Evolutionary conservation across 345 rosid genomes (phyloP), one percentile per base, ranked within the genome.

Genomic region (Citrus unshiu): DNA sequence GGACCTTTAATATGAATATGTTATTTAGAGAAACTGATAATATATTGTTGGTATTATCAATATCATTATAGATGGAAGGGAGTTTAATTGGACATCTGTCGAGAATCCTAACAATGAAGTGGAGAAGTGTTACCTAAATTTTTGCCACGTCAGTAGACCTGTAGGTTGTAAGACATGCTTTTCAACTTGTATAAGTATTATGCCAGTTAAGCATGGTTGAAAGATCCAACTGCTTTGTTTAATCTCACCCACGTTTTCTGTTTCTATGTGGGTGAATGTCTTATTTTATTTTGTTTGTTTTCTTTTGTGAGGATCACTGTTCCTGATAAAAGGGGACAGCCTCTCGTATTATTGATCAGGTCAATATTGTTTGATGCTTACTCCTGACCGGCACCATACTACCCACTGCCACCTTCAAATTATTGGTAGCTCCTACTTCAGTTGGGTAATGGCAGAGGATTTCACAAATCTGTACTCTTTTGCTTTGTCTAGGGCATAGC

Each of bases 221-320:
- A 76, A 13, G 24, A 70, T 63, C 72, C 68, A 77, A 61, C 77
- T 56, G 59, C 35, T 68, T 57, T 59, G 22, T 30, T 64, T 58
- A 56, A 72, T 49, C 75, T 73, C 65, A 64, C 60, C 43, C 60
- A 57, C 74, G 60, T 37, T 22, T 32, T 78, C 57, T 51, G 40
- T 78, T 16, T 40, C 22, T 57, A 13, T 75, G 59, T 78, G 74
- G 56, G 34, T 62, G 8, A 58, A 9, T 78, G 6, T 54, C 12
- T 54, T 74, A n/a, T 29, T 18, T 71, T 54, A 59, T 68, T 35
- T 73, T 22, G 13, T 24, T 56, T 63, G 7, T 59, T 65, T 77
- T 71, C 61, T 18, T 35, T 54, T 37, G 59, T 69, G 24, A 72
- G 87, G 54, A 73, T 85, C 85, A 73, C 69, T 76, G 80, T 67